Base-by-base conservation (phyloP, 768 basidiomycete genomes). In the Auricularia auricula-judae region DNA sequence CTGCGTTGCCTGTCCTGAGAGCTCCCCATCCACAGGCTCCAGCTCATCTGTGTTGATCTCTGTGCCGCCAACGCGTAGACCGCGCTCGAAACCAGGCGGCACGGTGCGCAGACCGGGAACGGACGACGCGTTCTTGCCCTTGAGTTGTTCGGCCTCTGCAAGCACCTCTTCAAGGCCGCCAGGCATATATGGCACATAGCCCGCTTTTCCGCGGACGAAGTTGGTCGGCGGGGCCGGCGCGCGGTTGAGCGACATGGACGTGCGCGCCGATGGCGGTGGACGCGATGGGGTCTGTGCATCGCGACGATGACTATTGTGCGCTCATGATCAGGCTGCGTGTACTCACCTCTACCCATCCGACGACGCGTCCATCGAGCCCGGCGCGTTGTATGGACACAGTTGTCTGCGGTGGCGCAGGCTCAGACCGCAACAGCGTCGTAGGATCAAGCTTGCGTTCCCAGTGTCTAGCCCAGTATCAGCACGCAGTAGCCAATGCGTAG, bases 141-240 rank as follows among this genome's bases (percentile, higher is more conserved):
- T 75, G 44, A 67, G 68, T 7, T 70, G 72, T 14, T 81, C 81
- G 11, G 72, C 70, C 29, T 74, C 69, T 3, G 72, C 73, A 58
- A 76, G 72, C 18, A 80, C 77, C 68, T 87, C 86, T 53, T 92
- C 93, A 10, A 98, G 77, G 2, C 97, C 97, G 58, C 97, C 97
- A 4, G 97, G 97, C 77, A 86, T 83, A 75, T 98, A 98, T 1
- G 97, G 97, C 8, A 95, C 84, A 75, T 95, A 85, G 54, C 89
- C 89, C 23, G 93, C 89, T 75, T 96, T 97, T 56, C 97, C 97
- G 65, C 95, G 81, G 21, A 98, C 94, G 74, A 98, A 98, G 64
- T 84, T 87, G 63, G 84, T 81, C 65, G 80, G 81, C 0, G 88
- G 82, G 14, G 86, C 92, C 7, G 94, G 95, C 3, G 91, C 89